These are phyloP conservation scores for Rhizopogon salebrosus DNA, from an alignment of 768 basidiomycete species.

Conservation along the genomic window DNA sequence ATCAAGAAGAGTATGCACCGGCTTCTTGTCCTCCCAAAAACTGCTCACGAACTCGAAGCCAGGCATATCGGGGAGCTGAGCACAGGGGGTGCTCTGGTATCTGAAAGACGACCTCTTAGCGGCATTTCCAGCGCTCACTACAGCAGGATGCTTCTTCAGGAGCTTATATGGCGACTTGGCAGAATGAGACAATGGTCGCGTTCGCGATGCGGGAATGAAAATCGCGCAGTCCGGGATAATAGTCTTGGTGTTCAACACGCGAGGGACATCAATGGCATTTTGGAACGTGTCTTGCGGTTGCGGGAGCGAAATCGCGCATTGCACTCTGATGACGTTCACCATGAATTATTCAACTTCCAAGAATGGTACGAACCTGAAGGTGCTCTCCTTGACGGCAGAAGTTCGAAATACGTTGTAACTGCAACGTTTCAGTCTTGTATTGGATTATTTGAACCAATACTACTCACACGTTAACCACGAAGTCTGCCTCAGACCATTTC, in stretches of 20 bases:
- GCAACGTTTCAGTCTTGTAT: not conserved
- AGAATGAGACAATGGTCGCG: constrained; percentile 38
- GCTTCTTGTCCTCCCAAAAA: constrained; percentile 60
- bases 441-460: not conserved
- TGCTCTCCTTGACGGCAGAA: constrained; percentile 36
- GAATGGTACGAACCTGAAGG: constrained; percentile 33
- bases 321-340: constrained; percentile 30
- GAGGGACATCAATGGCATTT: constrained; percentile 21
- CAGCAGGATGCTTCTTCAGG: constrained; percentile 35
- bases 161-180: constrained; percentile 43
- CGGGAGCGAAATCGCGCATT: constrained; percentile 44
- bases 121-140: constrained; percentile 31
- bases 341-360: not conserved
- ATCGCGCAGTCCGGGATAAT: constrained; percentile 46
- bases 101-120: constrained; percentile 43
- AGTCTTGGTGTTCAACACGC: constrained; percentile 41
- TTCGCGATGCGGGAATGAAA: constrained; percentile 35
- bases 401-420: constrained; percentile 49
- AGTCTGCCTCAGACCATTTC: constrained; percentile 52
- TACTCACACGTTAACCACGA: constrained; percentile 48
- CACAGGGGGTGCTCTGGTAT: constrained; percentile 46
- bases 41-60: constrained; percentile 51
- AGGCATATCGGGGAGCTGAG: constrained; percentile 38
- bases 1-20: constrained; percentile 40
- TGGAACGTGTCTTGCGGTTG: constrained; percentile 31